Evolutionary conservation across 257 asterid genomes (phyloP).

Genomic region (Knoxia roxburghii): DNA sequence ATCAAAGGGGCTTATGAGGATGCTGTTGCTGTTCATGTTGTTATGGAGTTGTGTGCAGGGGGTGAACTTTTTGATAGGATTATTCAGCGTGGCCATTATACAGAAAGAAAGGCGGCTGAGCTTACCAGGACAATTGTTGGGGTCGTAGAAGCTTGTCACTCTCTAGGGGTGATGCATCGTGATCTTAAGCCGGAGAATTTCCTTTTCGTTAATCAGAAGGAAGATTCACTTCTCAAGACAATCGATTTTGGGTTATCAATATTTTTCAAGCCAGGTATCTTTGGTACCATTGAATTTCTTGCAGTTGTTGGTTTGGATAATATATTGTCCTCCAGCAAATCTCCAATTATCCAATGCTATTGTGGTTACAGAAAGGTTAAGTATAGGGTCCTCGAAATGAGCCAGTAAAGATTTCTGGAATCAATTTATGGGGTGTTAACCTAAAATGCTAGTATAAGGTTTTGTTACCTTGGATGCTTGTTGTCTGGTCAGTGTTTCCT

Average conservation of each 20-base stretch:
- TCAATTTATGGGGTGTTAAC: not conserved
- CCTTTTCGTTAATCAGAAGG: slow-evolving; percentile 72
- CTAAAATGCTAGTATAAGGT: no score
- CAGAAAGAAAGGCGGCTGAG: slow-evolving; percentile 93
- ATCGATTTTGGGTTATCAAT: slow-evolving; percentile 89
- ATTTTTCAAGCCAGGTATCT: slow-evolving; percentile 87
- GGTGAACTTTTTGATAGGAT: slow-evolving; percentile 96
- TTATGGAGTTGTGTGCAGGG: slow-evolving; percentile 89
- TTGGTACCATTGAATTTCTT: not conserved
- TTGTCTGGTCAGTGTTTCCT: not conserved
- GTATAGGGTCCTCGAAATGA: not conserved
- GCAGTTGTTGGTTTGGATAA: not conserved
- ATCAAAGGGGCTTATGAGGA: slow-evolving; percentile 91
- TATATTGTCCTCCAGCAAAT: not conserved
- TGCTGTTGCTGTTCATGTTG: slow-evolving; percentile 82
- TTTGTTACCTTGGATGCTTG: not conserved
- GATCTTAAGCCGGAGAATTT: slow-evolving; percentile 96
- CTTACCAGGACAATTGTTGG: slow-evolving; percentile 94
- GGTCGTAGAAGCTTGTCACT: slow-evolving; percentile 94
- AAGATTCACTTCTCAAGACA: slow-evolving; percentile 86
- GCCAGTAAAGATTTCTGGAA: not conserved
- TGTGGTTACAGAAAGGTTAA: not conserved
- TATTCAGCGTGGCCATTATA: slow-evolving; percentile 84
- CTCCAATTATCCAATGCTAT: not conserved
- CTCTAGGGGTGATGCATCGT: slow-evolving; percentile 96